Evolutionary conservation across 768 basidiomycete genomes (phyloP), one percentile per base, ranked within the genome.

Genomic region (Phanerodontia chrysosporium): DNA sequence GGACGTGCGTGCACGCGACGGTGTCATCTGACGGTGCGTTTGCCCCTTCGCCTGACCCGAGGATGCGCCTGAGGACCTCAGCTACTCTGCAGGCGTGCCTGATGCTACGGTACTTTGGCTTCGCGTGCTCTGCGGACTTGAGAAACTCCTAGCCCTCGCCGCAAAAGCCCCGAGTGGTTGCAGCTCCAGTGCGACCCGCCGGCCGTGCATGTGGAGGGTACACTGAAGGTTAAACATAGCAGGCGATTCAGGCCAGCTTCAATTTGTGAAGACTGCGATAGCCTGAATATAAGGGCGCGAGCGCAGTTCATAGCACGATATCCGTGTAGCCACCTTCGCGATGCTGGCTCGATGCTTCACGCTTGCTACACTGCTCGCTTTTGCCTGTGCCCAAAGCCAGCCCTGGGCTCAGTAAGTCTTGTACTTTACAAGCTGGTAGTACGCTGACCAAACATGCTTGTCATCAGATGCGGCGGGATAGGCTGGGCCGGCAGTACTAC

Each of bases 401-500:
- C 24, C 48, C 16, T 49, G 28, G 7, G 27, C 24, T 10, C 48
- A 49, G 48, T 28, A 28, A 28, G 48, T n/a, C n/a, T n/a, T n/a
- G n/a, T n/a, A n/a, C n/a, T n/a, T n/a, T n/a, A n/a, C n/a, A n/a
- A n/a, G n/a, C n/a, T n/a, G n/a, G n/a, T n/a, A n/a, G n/a, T n/a
- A n/a, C n/a, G n/a, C n/a, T n/a, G n/a, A n/a, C n/a, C n/a, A n/a
- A n/a, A n/a, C n/a, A n/a, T n/a, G n/a, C n/a, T n/a, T n/a, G n/a
- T n/a, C n/a, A n/a, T n/a, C n/a, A 57, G 55, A 22, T 75, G 74
- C 58, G 75, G 75, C 32, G 75, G 75, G 9, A 53, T 64, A 45
- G 68, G 66, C 8, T 75, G 74, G 74, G 67, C 67, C 28, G 75
- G 75, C 0, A 39, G 67, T 12, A 74, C 74, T 0, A 71, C 70